Conservation (phyloP, 805 yeast genomes). For the Hanseniaspora occidentalis region DNA sequence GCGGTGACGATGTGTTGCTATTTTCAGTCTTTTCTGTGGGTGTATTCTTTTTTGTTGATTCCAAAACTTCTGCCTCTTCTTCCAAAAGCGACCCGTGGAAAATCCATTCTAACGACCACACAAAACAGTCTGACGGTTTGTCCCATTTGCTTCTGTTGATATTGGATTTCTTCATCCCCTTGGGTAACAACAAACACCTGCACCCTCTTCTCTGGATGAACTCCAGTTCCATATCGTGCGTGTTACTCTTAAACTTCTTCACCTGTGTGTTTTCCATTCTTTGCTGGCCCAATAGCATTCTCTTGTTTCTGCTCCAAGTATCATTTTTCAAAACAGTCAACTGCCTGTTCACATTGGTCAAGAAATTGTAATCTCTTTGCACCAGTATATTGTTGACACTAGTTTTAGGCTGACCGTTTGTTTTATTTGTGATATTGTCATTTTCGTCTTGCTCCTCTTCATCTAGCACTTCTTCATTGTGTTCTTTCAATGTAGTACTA, state of each 20-base stretch:
- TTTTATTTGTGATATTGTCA: constrained; percentile 19
- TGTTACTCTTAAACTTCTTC: constrained; percentile 7
- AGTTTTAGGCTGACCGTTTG: not conserved
- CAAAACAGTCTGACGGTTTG: constrained; percentile 42
- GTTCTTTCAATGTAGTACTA: constrained; percentile 29
- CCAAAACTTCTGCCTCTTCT: constrained; percentile 3
- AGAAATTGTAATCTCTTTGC: constrained; percentile 75
- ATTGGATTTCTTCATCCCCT: constrained; percentile 59
- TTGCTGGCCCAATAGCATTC: constrained; percentile 1
- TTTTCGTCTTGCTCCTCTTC: constrained; percentile 20
- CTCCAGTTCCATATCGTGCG: constrained; percentile 10
- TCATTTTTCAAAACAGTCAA: constrained; percentile 49
- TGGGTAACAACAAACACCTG: constrained; percentile 46
- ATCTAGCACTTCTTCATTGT: constrained; percentile 4
- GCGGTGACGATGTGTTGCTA: not conserved
- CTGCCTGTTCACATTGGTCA: constrained; percentile 45
- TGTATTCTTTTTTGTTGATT: constrained; percentile 1
- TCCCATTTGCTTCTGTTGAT: constrained; percentile 63
- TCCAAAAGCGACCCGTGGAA: constrained; percentile 18
- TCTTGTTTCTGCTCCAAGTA: constrained; percentile 29
- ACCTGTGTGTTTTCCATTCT: constrained; percentile 13
- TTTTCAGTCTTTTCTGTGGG: constrained; percentile 1
- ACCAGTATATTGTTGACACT: constrained; percentile 26
- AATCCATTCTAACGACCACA: constrained; percentile 76
- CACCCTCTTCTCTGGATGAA: constrained; percentile 49